Base-by-base conservation (phyloP, 2,329 filamentous ascomycete genomes). In the Leptoxyphium fumago region DNA sequence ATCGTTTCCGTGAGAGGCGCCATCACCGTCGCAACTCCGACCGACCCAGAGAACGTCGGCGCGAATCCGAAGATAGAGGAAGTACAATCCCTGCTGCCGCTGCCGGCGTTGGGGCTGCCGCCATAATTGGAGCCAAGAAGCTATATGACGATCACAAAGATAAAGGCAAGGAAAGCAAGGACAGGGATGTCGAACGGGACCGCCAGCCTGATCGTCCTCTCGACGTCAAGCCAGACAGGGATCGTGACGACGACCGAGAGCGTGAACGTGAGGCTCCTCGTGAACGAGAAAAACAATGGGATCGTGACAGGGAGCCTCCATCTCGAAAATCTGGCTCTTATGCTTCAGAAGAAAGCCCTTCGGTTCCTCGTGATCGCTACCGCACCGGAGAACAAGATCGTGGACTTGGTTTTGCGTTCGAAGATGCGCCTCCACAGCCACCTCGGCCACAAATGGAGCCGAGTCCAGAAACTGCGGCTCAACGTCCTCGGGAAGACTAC, bases 381-480 rank as follows among this genome's bases (percentile, higher is more conserved):
- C 45, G 48, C 21, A 43, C 55, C 28, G 46, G 46, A 29, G 56
- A 59, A 5, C 30, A 45, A 14, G 57, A 59, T 39, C 51, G 53
- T 15, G 55, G 56, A 15, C 50, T 61, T 21, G 58, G 58, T 6
- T 61, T 61, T 38, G 58, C 58, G 2, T 61, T 60, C 36, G 58
- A 61, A 45, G 48, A 46, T 8, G 47, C 51, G 14, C 49, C 48
- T 14, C 54, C 57, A 21, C 51, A 51, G 14, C 14, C 38, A 6
- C 38, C 38, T 13, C 13, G 38, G 21, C 21, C 38, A 5, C 38
- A 17, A 10, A 29, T 38, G 2, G 41, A 46, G 13, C 41, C 45
- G 10, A 38, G 38, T 29, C 45, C 38, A 2, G 41, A 42, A 32
- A 36, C 36, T 28, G 40, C 43, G n/a, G 21, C 38, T 21, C 30